Conservation (phyloP, 805 yeast species). For the Monosporozyma servazzii region DNA sequence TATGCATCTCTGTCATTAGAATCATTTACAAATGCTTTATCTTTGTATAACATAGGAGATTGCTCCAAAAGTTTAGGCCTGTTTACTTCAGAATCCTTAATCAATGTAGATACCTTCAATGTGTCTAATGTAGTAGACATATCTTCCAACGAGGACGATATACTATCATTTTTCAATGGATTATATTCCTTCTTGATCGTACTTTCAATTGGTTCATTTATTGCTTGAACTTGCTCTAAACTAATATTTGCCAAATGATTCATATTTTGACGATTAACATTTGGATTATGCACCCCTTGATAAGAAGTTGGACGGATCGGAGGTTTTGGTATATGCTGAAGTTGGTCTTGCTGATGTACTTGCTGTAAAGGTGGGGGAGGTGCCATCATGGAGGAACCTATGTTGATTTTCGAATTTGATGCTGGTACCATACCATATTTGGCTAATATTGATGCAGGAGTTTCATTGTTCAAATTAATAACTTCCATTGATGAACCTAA, state of each 20-base stretch:
- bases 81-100: conserved; percentile 12
- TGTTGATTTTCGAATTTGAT: conserved; percentile 2
- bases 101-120: conserved; percentile 21
- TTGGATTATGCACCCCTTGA: not conserved
- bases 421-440: conserved; percentile 24
- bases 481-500: conserved; percentile 27
- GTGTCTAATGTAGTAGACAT: conserved; percentile 16
- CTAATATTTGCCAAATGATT: not conserved
- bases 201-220: not conserved
- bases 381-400: not conserved
- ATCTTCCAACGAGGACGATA: conserved; percentile 16
- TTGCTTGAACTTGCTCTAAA: conserved; percentile 1
- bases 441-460: conserved; percentile 24
- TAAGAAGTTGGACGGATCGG: not conserved
- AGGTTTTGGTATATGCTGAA: conserved; percentile 3
- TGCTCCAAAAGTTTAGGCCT: conserved; percentile 12
- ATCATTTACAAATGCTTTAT: conserved; percentile 26
- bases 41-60: conserved; percentile 23
- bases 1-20: not conserved
- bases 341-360: not conserved
- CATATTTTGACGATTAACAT: not conserved
- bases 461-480: conserved; percentile 23
- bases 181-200: not conserved
- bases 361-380: conserved; percentile 1
- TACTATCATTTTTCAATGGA: not conserved